Evolutionary conservation across 2,329 filamentous ascomycete species (phyloP), one percentile per base, ranked within the genome.

Genomic region (Phaeophleospora eucalypticola): DNA sequence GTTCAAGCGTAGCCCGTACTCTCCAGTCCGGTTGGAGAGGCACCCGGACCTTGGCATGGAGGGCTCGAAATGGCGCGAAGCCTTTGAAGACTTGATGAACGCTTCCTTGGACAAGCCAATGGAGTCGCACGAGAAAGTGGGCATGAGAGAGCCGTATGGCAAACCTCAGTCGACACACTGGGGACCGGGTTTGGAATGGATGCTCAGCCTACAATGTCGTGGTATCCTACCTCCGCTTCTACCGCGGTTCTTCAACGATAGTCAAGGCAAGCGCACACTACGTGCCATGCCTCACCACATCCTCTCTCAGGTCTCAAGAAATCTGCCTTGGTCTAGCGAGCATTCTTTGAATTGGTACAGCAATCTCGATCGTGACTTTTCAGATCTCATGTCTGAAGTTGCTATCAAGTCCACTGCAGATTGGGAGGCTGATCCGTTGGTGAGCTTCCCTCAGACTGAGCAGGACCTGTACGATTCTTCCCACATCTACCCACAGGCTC

Each of bases 61-160:
- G 46, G 63, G 68, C 53, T 54, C 66, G 39, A 68, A 69, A 24
- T 81, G 79, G 78, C 70, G 76, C 14, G 73, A 76, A 41, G 79
- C 80, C 0, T 82, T 80, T 54, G 78, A 82, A 56, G 80, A 83
- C 54, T 68, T 83, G 8, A 54, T 82, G 14, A 70, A 70, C 39
- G 65, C 77, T 2, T 66, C 61, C 2, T 49, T 67, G 2, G 65
- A 62, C 37, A 66, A 64, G 49, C 60, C 61, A 2, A 62, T 65
- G 59, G 43, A 41, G 0, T 58, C 57, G 2, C 37, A 36, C 3
- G 52, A 59, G 36, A 49, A 46, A 20, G 43, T 52, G 8, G 59
- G 58, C 10, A 36, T 46, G 20, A 46, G 60, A 3, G 32, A 33
- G 15, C 57, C 56, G 0, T 38, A 50, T 19, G 54, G 53, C 2